Conservation (phyloP, 208 protist species). For the Trypanosoma theileri region DNA sequence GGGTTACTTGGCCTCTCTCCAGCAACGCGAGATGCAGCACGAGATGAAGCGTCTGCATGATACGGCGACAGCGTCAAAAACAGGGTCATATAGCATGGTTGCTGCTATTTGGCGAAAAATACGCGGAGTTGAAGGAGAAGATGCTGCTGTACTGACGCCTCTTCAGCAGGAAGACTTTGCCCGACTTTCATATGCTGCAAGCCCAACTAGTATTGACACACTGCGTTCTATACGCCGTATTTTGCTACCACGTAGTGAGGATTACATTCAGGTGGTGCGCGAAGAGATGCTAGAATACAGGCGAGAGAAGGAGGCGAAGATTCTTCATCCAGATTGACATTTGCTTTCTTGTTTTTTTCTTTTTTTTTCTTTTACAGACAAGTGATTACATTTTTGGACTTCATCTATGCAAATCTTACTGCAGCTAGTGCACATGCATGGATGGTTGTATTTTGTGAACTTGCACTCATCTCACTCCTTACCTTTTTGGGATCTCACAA, state of each 20-base stretch:
- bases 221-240: slow-evolving; percentile 69
- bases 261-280: slow-evolving; percentile 81
- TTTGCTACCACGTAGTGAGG: slow-evolving; percentile 77
- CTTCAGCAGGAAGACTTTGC: slow-evolving; percentile 51
- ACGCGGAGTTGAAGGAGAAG: slow-evolving; percentile 7
- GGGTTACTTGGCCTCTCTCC: slow-evolving; percentile 25
- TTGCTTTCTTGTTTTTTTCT: background rate
- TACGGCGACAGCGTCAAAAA: background rate
- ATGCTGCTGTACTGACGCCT: slow-evolving; percentile 10
- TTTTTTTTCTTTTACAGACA: background rate
- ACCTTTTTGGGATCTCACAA: background rate
- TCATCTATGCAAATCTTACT: too few relatives aligned
- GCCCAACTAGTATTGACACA: slow-evolving; percentile 65
- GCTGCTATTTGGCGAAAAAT: slow-evolving; percentile 15
- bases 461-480: background rate
- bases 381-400: too few relatives aligned
- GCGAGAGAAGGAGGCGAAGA: slow-evolving; percentile 37
- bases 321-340: slow-evolving; percentile 9
- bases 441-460: background rate
- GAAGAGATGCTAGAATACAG: slow-evolving; percentile 87
- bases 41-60: slow-evolving; percentile 48
- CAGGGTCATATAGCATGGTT: slow-evolving; percentile 9
- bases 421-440: too few relatives aligned
- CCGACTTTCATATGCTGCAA: slow-evolving; percentile 74
- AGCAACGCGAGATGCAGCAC: slow-evolving; percentile 27